phyloP scores from a whole-genome alignment of 306 rosid species.

The Inga leiocalycina region DNA sequence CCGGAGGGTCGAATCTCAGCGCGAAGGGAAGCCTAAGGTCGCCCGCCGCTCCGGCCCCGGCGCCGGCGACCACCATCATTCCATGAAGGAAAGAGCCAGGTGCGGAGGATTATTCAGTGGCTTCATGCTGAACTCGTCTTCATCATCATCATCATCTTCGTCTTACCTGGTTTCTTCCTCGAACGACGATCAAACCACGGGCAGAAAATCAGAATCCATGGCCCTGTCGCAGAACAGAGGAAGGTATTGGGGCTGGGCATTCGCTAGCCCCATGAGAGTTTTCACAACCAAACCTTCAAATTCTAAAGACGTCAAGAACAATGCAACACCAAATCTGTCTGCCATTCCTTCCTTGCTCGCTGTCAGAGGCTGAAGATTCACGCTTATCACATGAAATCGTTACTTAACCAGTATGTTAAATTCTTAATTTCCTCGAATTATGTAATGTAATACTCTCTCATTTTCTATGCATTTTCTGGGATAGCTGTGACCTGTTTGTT shows the following conservation, averaged over 20 bases:
- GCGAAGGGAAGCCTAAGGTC: constrained; percentile 69
- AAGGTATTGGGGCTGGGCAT: constrained; percentile 86
- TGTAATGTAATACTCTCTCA: constrained; percentile 15
- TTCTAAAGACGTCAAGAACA: constrained; percentile 60
- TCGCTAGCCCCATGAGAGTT: constrained; percentile 95
- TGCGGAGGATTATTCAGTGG: constrained; percentile 92
- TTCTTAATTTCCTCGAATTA: not conserved
- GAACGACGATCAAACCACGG: constrained; percentile 44
- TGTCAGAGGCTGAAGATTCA: constrained; percentile 51
- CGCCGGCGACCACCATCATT: constrained; percentile 41
- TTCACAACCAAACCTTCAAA: constrained; percentile 53
- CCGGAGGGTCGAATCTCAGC: constrained; percentile 85
- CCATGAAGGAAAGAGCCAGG: constrained; percentile 74
- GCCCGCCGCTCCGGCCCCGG: constrained; percentile 20
- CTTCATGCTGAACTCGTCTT: constrained; percentile 77
- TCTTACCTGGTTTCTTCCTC: constrained; percentile 80
- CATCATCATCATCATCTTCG: constrained; percentile 69
- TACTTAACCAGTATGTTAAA: not conserved
- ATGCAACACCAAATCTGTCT: constrained; percentile 56
- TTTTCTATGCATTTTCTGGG: not conserved
- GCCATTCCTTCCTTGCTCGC: constrained; percentile 81
- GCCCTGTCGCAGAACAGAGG: constrained; percentile 44
- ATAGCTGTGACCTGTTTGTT: constrained; percentile 8
- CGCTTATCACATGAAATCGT: not conserved
- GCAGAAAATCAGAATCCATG: constrained; percentile 41